Conservation (phyloP, 192 early-diverging fungal genomes). For the Entomortierella parvispora region DNA sequence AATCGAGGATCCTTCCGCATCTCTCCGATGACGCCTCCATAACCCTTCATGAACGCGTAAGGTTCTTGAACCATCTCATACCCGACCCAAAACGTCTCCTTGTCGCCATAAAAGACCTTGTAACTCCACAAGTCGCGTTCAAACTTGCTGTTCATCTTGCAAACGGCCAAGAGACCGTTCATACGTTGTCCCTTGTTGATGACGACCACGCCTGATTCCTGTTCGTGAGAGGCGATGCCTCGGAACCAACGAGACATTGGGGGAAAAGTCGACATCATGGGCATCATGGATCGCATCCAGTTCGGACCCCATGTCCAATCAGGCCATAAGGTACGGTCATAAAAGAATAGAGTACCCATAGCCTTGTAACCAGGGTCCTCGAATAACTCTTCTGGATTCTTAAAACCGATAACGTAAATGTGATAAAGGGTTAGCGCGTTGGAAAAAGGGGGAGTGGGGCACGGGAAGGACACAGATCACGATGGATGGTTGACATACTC, state of each 20-base stretch:
- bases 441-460: slow-evolving; percentile 56
- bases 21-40: slow-evolving; percentile 55
- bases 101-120: slow-evolving; percentile 61
- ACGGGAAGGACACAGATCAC: slow-evolving; percentile 48
- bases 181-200: slow-evolving; percentile 59
- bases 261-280: slow-evolving; percentile 50
- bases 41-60: slow-evolving; percentile 44
- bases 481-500: slow-evolving; percentile 54
- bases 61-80: slow-evolving; percentile 60
- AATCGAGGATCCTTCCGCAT: slow-evolving; percentile 17
- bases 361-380: slow-evolving; percentile 47
- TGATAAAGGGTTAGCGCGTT: slow-evolving; percentile 31
- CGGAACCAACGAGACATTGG: slow-evolving; percentile 44
- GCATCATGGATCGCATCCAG: slow-evolving; percentile 60
- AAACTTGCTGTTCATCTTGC: slow-evolving; percentile 57
- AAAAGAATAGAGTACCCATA: slow-evolving; percentile 65
- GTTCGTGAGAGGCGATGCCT: slow-evolving; percentile 58
- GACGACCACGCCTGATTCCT: slow-evolving; percentile 67
- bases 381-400: slow-evolving; percentile 62
- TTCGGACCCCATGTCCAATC: slow-evolving; percentile 34
- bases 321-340: slow-evolving; percentile 61
- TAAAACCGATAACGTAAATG: neutral
- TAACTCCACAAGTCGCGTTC: slow-evolving; percentile 56
- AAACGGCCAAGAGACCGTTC: slow-evolving; percentile 57
- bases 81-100: slow-evolving; percentile 70